These are phyloP conservation scores for Quercus tomentella DNA, from an alignment of 331 rosid species.

Conservation along the genomic window DNA sequence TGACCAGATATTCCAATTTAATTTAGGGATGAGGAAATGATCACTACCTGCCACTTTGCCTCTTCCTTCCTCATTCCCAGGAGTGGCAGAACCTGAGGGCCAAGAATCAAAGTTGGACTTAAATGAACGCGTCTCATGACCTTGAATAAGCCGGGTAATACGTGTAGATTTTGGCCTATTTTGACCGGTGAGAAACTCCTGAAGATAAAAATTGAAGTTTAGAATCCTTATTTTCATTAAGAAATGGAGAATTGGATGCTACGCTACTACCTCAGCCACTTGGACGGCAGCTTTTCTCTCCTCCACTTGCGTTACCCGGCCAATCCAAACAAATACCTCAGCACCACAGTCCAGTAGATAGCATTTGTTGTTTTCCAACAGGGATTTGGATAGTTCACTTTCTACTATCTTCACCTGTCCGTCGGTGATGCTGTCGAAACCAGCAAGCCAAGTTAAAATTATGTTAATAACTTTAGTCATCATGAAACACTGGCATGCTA, in stretches of 20 bases:
- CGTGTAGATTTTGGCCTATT: conserved; percentile 81
- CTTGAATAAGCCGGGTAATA: conserved; percentile 88
- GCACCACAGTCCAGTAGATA: conserved; percentile 92
- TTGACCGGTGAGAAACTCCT: conserved; percentile 76
- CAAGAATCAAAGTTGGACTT: conserved; percentile 89
- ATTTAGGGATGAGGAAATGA: conserved; percentile 14
- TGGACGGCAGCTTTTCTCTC: conserved; percentile 85
- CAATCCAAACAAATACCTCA: conserved; percentile 89
- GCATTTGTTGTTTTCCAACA: conserved; percentile 82
- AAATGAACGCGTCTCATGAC: conserved; percentile 89
- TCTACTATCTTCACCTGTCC: conserved; percentile 68
- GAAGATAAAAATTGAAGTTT: conserved; percentile 20
- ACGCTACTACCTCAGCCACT: conserved; percentile 75
- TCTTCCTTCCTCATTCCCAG: conserved; percentile 89
- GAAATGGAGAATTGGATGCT: conserved; percentile 17
- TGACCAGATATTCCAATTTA: conserved; percentile 5
- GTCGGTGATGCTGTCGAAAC: conserved; percentile 56
- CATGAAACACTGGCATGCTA: not conserved
- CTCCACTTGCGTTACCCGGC: conserved; percentile 87
- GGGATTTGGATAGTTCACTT: conserved; percentile 75
- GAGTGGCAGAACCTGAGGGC: conserved; percentile 79
- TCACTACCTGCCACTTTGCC: conserved; percentile 94
- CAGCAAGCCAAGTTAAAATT: conserved; percentile 21
- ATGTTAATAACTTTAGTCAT: not conserved
- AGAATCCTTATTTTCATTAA: conserved; percentile 26